A percentile compares a stretch with the other conserved stretches of the same genome.
Evolutionary conservation across 768 basidiomycete genomes (phyloP).

Genomic region (Epithele typhae): DNA sequence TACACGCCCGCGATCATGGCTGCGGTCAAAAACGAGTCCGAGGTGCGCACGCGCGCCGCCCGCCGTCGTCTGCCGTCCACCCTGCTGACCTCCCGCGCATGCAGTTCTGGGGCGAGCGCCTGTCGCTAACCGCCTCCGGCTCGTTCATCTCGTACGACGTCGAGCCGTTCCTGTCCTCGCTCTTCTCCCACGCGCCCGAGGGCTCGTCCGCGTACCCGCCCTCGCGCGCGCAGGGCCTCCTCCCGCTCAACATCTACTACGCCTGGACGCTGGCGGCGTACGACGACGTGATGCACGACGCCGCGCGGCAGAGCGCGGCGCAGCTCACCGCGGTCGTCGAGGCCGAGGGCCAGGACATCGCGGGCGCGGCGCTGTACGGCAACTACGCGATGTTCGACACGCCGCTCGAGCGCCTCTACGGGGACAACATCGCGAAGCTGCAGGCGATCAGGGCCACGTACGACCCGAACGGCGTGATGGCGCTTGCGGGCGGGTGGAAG

Average conservation of each 20-base stretch:
- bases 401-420: constrained; percentile 47
- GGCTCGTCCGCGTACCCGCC: constrained; percentile 44
- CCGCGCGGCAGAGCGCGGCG: constrained; percentile 34
- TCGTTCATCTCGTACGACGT: constrained; percentile 39
- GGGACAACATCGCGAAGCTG: constrained; percentile 40
- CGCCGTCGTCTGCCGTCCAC: not conserved
- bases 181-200: constrained; percentile 34
- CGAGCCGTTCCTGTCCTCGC: constrained; percentile 44
- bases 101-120: constrained; percentile 42
- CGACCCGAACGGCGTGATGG: constrained; percentile 62
- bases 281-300: constrained; percentile 39
- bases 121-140: constrained; percentile 32
- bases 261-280: constrained; percentile 37
- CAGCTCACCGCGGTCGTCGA: constrained; percentile 37
- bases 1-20: constrained; percentile 35
- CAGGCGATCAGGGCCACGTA: constrained; percentile 36
- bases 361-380: constrained; percentile 42
- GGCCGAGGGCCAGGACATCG: constrained; percentile 36
- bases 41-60: constrained; percentile 28
- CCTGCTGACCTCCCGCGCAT: not conserved
- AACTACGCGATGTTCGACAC: constrained; percentile 60
- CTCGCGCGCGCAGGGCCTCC: constrained; percentile 31
- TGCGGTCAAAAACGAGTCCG: constrained; percentile 40
- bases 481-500: constrained; percentile 64
- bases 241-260: constrained; percentile 42